Evolutionary conservation across 2,329 filamentous ascomycete genomes (phyloP).

Genomic region (Calonectria naviculata): DNA sequence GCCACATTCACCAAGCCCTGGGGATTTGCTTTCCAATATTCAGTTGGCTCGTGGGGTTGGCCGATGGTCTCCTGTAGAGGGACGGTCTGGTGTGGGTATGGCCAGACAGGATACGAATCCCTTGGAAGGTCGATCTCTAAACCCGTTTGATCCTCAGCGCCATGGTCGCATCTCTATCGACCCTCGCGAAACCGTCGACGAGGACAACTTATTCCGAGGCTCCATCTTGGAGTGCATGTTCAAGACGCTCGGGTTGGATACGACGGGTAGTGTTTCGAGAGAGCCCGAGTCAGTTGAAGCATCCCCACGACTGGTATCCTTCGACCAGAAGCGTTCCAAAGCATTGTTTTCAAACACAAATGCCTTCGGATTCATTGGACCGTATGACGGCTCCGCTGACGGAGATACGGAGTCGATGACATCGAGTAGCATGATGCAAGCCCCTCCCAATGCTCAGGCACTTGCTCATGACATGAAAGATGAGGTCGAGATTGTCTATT

Average conservation of each 20-base stretch:
- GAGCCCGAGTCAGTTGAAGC: constrained; percentile 83
- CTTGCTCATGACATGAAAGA: constrained; percentile 85
- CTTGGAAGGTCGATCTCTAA: constrained; percentile 61
- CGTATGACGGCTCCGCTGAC: constrained; percentile 79
- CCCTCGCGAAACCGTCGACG: constrained; percentile 84
- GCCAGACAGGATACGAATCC: constrained; percentile 55
- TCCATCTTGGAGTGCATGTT: constrained; percentile 96
- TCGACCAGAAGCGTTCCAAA: constrained; percentile 84
- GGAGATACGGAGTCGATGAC: constrained; percentile 89
- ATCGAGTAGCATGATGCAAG: constrained; percentile 72
- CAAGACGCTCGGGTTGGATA: constrained; percentile 87
- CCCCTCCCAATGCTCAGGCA: constrained; percentile 72
- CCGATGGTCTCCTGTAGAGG: constrained; percentile 47
- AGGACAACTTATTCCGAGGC: constrained; percentile 88
- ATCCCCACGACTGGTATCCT: constrained; percentile 86
- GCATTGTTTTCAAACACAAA: constrained; percentile 76
- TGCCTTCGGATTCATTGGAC: constrained; percentile 91
- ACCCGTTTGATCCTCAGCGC: constrained; percentile 66
- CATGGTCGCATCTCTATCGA: constrained; percentile 66
- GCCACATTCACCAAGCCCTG: constrained; percentile 69
- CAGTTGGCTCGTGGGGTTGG: constrained; percentile 74
- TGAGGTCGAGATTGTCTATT: constrained; percentile 97
- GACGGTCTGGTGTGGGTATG: constrained; percentile 35
- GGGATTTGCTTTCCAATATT: constrained; percentile 84
- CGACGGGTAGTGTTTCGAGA: constrained; percentile 71